Evolutionary conservation across 139 green algal genomes (phyloP).

Genomic region (Volvox africanus): DNA sequence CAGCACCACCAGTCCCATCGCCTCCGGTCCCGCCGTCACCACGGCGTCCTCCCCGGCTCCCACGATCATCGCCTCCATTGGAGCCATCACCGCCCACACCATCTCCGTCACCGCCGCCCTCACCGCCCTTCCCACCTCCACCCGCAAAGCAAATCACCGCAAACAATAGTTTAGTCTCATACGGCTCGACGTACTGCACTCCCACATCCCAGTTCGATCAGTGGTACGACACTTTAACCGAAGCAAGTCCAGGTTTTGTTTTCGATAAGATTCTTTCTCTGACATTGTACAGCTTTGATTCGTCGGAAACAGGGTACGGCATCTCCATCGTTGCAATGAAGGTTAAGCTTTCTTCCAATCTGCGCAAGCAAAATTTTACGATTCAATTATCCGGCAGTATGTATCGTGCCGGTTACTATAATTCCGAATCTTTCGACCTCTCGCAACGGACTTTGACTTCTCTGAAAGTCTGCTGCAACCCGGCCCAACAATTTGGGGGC

Average conservation of each 20-base stretch:
- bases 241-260: background rate
- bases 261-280: background rate
- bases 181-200: background rate
- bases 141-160: background rate
- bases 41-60: background rate
- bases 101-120: background rate
- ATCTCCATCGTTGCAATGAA: background rate
- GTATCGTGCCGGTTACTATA: background rate
- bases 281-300: background rate
- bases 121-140: background rate
- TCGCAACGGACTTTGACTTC: background rate
- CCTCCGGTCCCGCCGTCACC: background rate
- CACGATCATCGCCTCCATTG: background rate
- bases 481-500: background rate
- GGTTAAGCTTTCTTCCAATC: background rate
- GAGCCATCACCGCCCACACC: background rate
- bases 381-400: background rate
- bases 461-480: background rate
- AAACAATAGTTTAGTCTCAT: background rate
- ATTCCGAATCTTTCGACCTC: background rate
- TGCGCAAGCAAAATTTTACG: background rate
- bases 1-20: background rate
- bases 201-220: background rate
- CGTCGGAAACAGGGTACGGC: background rate
- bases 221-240: background rate